Evolutionary conservation across 352 stramenopile genomes (phyloP), one percentile per base, ranked within the genome.

Genomic region (Phytophthora vignae): DNA sequence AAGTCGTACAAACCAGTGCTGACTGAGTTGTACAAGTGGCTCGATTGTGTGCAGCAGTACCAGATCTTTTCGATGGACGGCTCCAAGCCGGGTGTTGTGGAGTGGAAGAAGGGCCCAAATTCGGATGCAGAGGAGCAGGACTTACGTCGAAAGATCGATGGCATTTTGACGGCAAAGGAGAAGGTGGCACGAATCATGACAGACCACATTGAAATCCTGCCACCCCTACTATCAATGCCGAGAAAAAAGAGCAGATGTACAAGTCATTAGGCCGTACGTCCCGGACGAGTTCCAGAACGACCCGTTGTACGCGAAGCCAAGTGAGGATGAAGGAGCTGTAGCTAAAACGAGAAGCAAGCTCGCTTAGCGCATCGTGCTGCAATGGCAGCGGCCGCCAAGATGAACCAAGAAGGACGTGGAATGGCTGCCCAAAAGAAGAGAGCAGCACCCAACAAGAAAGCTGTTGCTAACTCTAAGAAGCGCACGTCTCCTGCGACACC

Each of bases 201-300:
- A 5, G 50, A 55, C 33, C 19, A 60, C 27, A 19, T 63, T 15
- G 19, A 67, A 48, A 21, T 21, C 6, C 17, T 73, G 11, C 52
- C 57, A 11, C 57, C 56, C 2, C 58, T 57, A 1, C 14, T 33
- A 21, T 19, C 6, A 76, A 76, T n/a, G 40, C 50, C 3, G 69
- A 76, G 27, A 76, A 76, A 7, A 31, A 11, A 7, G 10, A 50
- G 22, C 14, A 46, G 4, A 68, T 76, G 42, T 61, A 67, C 29
- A 29, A 65, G 1, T 55, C 10, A 61, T 70, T 42, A 38, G 60
- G 1, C 55, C 60, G n/a, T 70, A 70, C 25, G 48, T 70, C 1
- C 60, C 55, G 8, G 25, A 62, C 3, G 67, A 66, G 55, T 74
- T 67, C 27, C 49, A 57, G 15, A 33, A 60, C 27, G 54, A 76